Evolutionary conservation across 106 monocot genomes (phyloP), one percentile per base, ranked within the genome.

Genomic region (Platanthera zijinensis): DNA sequence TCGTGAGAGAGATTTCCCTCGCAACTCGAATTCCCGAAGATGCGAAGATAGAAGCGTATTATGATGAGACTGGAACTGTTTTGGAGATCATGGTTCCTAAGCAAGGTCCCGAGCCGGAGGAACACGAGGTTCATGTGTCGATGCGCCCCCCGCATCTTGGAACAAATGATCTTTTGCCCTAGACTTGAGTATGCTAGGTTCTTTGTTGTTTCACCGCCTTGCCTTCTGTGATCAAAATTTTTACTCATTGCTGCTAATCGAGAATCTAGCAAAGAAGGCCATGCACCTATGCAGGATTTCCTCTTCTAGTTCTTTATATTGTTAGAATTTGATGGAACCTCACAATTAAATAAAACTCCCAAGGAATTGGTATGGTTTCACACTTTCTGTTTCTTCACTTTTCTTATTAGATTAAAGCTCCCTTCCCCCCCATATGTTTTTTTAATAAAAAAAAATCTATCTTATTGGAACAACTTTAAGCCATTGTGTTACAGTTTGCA

Each of bases 11-110:
- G 68, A 90, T 90, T 73, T 51, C 82, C 8, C 87, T 90, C 6
- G 79, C 90, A 0, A 90, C 82, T 9, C 84, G 90, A 0, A 90
- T 90, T 28, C 90, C 90, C 0, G 90, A 90, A 74, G 84, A 90
- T 83, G 90, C 90, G 0, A 87, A 83, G 57, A 70, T 90, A 21
- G 90, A 90, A 79, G 90, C 90, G 8, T 90, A 87, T 69, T 90
- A 79, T 72, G 90, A 90, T 69, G 84, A 87, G 71, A 84, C 80
- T 14, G 86, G 87, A n/a, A 80, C 90, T 10, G 74, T 90, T 57
- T 73, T 90, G 39, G 90, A 90, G 79, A 90, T 90, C 45, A 85
- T 90, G 76, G 90, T 90, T 30, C 90, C 90, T 9, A 90, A 90
- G 39, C 85, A 81, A 25, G 78, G 83, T n/a, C 53, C 70, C 25